Evolutionary conservation across 2,329 filamentous ascomycete genomes (phyloP).

Genomic region (Sarocladiaceae sp.): DNA sequence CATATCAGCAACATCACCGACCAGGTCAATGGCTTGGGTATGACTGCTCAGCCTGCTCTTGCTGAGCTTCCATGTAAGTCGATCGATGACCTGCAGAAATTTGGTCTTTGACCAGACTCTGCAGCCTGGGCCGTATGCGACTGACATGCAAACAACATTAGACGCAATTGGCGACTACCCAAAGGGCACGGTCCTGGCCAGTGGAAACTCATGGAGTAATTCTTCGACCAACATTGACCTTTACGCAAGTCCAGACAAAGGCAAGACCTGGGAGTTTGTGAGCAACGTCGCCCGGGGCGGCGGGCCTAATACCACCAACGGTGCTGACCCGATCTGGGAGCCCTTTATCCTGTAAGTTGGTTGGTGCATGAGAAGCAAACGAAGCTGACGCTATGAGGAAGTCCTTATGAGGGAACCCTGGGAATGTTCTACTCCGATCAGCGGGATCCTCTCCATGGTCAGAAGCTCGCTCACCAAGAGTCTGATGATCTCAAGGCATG

Average conservation of each 20-base stretch:
- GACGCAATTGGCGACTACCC: slow-evolving; percentile 41
- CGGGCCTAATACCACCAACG: slow-evolving; percentile 46
- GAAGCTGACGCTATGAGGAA: slow-evolving; percentile 17
- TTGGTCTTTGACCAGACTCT: too few species aligned
- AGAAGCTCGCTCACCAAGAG: slow-evolving; percentile 60
- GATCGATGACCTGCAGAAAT: too few species aligned
- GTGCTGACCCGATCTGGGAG: slow-evolving; percentile 55
- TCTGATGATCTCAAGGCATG: slow-evolving; percentile 54
- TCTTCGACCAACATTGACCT: slow-evolving; percentile 60
- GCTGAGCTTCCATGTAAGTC: slow-evolving; percentile 60
- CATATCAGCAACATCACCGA: slow-evolving; percentile 56
- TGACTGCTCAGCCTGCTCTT: slow-evolving; percentile 62
- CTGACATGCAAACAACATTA: too few species aligned
- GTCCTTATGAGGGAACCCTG: slow-evolving; percentile 46
- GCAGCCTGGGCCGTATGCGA: too few species aligned
- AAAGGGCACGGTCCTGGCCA: slow-evolving; percentile 54
- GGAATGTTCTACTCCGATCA: slow-evolving; percentile 66
- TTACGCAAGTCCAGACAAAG: slow-evolving; percentile 57
- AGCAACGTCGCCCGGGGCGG: slow-evolving; percentile 57
- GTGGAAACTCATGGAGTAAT: slow-evolving; percentile 49
- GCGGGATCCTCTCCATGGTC: slow-evolving; percentile 54
- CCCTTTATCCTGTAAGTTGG: slow-evolving; percentile 48
- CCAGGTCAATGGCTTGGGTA: slow-evolving; percentile 53
- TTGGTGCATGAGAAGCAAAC: neutral
- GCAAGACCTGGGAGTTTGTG: slow-evolving; percentile 58